These are phyloP conservation scores for Ochetophila trinervis DNA, from an alignment of 306 rosid genomes.

Conservation along the genomic window DNA sequence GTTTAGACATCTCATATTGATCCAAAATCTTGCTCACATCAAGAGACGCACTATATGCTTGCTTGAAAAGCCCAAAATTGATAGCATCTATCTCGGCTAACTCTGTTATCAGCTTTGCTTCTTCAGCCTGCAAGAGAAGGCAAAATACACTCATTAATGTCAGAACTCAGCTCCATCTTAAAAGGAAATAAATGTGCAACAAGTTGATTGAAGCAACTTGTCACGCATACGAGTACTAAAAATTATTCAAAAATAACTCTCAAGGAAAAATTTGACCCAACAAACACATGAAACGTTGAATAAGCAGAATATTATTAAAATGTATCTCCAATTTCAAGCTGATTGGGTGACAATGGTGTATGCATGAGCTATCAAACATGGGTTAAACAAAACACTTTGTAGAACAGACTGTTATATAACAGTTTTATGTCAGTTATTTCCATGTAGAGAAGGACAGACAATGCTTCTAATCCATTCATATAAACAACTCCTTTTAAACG, in stretches of 20 bases:
- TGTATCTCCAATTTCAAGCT: no score
- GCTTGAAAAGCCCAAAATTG: slow-evolving; percentile 65
- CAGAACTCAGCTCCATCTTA: slow-evolving; percentile 13
- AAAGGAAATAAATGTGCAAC: background rate
- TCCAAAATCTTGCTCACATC: slow-evolving; percentile 63
- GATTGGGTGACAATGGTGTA: no score
- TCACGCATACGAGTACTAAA: background rate
- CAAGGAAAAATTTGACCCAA: background rate
- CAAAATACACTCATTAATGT: background rate
- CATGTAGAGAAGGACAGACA: no score
- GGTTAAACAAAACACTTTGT: no score
- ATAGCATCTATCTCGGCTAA: slow-evolving; percentile 69
- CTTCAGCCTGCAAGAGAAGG: slow-evolving; percentile 58
- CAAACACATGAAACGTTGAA: no score
- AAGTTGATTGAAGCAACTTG: background rate
- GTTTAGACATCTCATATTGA: slow-evolving; percentile 71
- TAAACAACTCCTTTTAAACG: no score
- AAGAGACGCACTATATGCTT: slow-evolving; percentile 71
- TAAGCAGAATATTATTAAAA: no score
- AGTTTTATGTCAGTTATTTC: no score
- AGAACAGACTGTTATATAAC: no score
- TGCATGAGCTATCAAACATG: no score
- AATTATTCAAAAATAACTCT: background rate
- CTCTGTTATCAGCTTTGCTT: slow-evolving; percentile 73
- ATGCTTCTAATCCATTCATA: no score